Percentiles rank a stretch among this genome's conserved stretches.
These are phyloP conservation scores for Termitomyces sp. DNA, from an alignment of 768 basidiomycete species.

Conservation along the genomic window DNA sequence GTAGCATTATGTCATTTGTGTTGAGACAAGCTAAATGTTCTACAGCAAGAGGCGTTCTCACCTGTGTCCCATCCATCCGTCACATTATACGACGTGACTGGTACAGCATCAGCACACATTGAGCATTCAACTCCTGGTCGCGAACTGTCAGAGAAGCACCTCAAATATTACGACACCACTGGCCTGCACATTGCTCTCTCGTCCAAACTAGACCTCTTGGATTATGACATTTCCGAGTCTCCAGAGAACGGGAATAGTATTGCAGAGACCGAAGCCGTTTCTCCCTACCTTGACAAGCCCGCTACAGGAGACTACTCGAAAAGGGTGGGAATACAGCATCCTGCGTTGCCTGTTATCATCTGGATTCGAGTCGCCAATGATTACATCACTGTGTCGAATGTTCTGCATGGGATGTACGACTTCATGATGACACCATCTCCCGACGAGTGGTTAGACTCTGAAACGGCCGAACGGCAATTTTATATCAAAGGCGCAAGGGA, in stretches of 20 bases:
- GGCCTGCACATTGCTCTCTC: constrained; percentile 1
- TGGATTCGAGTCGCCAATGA: neutral
- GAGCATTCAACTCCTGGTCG: neutral
- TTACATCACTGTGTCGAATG: neutral
- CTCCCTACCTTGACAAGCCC: neutral
- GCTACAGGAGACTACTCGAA: neutral
- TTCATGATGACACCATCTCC: neutral
- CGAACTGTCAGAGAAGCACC: neutral
- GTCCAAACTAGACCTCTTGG: neutral
- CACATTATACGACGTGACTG: too few species aligned
- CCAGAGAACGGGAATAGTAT: neutral
- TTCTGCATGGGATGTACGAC: neutral
- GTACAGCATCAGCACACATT: neutral
- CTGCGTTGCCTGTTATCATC: neutral
- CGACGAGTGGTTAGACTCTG: neutral
- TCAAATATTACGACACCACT: neutral
- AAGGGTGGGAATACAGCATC: neutral
- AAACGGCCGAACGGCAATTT: neutral
- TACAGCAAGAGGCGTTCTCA: neutral
- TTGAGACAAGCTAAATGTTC: neutral
- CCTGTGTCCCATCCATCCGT: neutral
- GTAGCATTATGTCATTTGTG: neutral
- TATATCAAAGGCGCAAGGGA: neutral
- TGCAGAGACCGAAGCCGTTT: neutral
- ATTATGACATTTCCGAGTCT: neutral